phyloP scores from a whole-genome alignment of 2,329 filamentous ascomycete genomes.

The Nannizzia gypsea region DNA sequence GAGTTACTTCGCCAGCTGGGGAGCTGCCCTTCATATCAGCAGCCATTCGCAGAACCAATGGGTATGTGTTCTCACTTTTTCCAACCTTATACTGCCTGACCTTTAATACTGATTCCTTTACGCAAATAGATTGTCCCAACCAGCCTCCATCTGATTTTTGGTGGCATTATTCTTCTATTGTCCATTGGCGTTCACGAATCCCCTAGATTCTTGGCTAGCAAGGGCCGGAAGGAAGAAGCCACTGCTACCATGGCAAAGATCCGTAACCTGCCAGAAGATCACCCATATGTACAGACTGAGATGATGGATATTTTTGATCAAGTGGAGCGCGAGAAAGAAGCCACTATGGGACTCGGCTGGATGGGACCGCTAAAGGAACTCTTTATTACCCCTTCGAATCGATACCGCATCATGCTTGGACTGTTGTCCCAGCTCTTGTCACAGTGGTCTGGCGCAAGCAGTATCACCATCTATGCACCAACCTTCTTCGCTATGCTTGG shows the following conservation, averaged over 20 bases:
- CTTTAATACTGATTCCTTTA: background rate
- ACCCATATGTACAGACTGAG: constrained; percentile 34
- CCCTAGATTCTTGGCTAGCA: constrained; percentile 58
- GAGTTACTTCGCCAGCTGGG: constrained; percentile 65
- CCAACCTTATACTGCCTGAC: background rate
- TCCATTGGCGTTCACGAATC: constrained; percentile 60
- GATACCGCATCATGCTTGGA: constrained; percentile 57
- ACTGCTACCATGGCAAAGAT: constrained; percentile 20
- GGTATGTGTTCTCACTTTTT: constrained; percentile 29
- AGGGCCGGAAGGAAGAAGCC: constrained; percentile 44
- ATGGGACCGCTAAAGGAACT: constrained; percentile 14
- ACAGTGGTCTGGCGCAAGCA: constrained; percentile 60
- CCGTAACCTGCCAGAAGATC: constrained; percentile 33
- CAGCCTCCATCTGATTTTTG: constrained; percentile 65
- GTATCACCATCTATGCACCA: constrained; percentile 63
- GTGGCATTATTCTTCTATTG: constrained; percentile 56
- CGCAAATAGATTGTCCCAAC: constrained; percentile 46
- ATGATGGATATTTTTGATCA: constrained; percentile 19
- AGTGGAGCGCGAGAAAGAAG: constrained; percentile 39
- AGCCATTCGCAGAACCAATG: constrained; percentile 34
- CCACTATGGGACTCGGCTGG: constrained; percentile 22
- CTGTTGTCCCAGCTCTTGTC: constrained; percentile 55
- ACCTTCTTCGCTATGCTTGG: constrained; percentile 61
- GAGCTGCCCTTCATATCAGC: constrained; percentile 42
- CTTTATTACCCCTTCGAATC: constrained; percentile 51